These are phyloP conservation scores for Penicillium mononematosum DNA, from an alignment of 495 filamentous ascomycete genomes.

Conservation along the genomic window DNA sequence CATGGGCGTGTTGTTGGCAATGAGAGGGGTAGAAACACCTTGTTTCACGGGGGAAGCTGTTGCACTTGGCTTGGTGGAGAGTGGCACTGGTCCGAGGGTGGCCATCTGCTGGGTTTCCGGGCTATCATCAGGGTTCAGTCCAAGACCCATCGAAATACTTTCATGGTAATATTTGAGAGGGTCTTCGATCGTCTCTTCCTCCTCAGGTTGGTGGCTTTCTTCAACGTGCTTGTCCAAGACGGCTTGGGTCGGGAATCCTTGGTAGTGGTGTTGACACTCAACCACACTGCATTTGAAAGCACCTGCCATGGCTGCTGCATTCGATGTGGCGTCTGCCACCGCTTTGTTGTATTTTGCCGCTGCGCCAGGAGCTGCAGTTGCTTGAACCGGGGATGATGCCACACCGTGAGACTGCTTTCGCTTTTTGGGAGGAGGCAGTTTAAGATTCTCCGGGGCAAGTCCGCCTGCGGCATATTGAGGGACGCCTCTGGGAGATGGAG, in stretches of 20 bases:
- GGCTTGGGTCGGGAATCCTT: conserved; percentile 45
- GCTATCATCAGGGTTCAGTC: conserved; percentile 35
- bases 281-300: conserved; percentile 45
- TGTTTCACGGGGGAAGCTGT: conserved; percentile 37
- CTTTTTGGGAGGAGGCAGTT: conserved; percentile 62
- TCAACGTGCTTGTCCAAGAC: conserved; percentile 50
- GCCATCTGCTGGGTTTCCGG: conserved; percentile 21
- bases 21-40: conserved; percentile 38
- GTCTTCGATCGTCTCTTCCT: conserved; percentile 47
- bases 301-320: conserved; percentile 29
- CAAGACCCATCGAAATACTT: conserved; percentile 39
- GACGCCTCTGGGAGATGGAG: conserved; percentile 68
- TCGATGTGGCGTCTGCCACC: conserved; percentile 35
- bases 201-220: conserved; percentile 44
- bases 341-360: conserved; percentile 39
- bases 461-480: conserved; percentile 54
- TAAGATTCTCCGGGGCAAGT: conserved; percentile 56
- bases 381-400: conserved; percentile 32
- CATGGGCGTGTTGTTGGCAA: conserved; percentile 41
- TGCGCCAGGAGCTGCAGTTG: conserved; percentile 24
- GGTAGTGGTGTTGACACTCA: conserved; percentile 46
- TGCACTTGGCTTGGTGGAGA: conserved; percentile 23
- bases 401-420: conserved; percentile 48
- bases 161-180: conserved; percentile 48
- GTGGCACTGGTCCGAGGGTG: conserved; percentile 13